Evolutionary conservation across 2,329 filamentous ascomycete genomes (phyloP), one percentile per base, ranked within the genome.

Genomic region (Phaeosphaeria sp.): DNA sequence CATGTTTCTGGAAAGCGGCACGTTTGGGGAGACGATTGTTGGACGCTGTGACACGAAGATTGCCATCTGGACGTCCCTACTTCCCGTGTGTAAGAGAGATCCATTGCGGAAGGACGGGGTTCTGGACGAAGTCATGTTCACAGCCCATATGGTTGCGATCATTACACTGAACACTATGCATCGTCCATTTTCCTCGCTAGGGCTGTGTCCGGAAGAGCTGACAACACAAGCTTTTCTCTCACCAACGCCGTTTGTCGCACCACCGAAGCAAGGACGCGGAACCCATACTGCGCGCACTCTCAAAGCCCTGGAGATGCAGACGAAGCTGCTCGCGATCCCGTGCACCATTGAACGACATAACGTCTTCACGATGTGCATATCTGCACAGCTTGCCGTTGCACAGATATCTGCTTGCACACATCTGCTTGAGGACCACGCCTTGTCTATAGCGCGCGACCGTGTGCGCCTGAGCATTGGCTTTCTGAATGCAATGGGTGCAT

Each of bases 111-210:
- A 84, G 54, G 85, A 89, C 65, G 90, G 91, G 9, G 83, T 85
- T 10, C 58, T 93, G 2, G 93, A 97, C 72, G 91, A 96, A 77
- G 89, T 96, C 84, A 89, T 97, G 81, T 96, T 96, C 77, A 90
- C 95, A 73, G 93, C 91, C 0, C 89, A 91, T 62, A 92, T 95
- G 86, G 89, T 94, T 68, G 80, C 85, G 52, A 81, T 85, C 53
- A 68, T 73, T 39, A 56, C 69, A 11, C 55, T 67, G 15, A 70
- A 73, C 51, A 67, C 70, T 5, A 60, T 72, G 30, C 74, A 91
- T 64, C 57, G 78, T 59, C 65, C 77, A 55, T 67, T 78, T 57
- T 71, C 81, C 54, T 67, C 76, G 53, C 25, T 78, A 33, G 50
- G 65, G 41, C 71, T 70, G 46, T 70, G 66, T 44, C 48, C 66